Conservation (phyloP, 805 yeast species). For the Ogataea polymorpha region DNA sequence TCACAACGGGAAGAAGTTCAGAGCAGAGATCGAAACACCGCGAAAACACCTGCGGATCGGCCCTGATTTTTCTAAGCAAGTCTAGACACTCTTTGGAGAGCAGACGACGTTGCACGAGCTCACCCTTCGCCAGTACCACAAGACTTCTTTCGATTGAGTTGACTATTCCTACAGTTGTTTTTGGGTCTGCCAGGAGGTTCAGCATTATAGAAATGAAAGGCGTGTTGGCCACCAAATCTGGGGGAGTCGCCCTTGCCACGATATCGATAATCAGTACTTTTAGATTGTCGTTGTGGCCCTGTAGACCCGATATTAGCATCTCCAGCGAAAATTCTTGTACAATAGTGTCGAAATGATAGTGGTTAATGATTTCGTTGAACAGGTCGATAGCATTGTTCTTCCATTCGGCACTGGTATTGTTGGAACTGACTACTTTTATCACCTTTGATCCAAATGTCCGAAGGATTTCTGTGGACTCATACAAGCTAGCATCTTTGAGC, state of each 20-base stretch:
- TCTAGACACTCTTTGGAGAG: conserved; percentile 25
- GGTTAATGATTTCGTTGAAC: conserved; percentile 26
- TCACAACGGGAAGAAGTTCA: conserved; percentile 26
- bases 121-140: conserved; percentile 26
- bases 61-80: conserved; percentile 22
- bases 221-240: conserved; percentile 35
- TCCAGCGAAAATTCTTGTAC: conserved; percentile 23
- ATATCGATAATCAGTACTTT: conserved; percentile 26
- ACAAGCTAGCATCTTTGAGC: conserved; percentile 19
- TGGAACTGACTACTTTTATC: conserved; percentile 24
- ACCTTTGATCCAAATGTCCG: conserved; percentile 21
- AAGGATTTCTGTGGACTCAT: conserved; percentile 11
- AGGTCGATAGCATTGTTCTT: conserved; percentile 21
- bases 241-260: conserved; percentile 28
- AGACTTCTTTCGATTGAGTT: conserved; percentile 23
- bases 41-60: conserved; percentile 25
- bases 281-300: conserved; percentile 26
- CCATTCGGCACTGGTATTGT: conserved; percentile 20
- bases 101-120: conserved; percentile 30
- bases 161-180: conserved; percentile 22
- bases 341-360: conserved; percentile 30
- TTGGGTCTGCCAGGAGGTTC: conserved; percentile 19
- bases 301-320: conserved; percentile 29
- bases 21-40: conserved; percentile 32
- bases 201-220: conserved; percentile 27